Evolutionary conservation across 768 basidiomycete genomes (phyloP), one percentile per base, ranked within the genome.

Genomic region (Boletus sp.): DNA sequence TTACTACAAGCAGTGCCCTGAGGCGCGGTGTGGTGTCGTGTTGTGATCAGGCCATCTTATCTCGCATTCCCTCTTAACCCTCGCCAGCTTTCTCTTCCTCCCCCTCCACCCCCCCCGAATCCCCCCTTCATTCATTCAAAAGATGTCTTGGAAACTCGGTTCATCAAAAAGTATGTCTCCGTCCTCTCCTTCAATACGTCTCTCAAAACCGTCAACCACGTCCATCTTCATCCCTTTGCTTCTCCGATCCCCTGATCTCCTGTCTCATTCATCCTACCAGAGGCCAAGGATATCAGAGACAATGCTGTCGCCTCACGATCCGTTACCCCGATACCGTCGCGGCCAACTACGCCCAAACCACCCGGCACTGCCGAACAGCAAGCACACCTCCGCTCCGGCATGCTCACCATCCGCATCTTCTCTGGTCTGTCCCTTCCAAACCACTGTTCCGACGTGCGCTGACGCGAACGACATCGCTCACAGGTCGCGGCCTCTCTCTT

Each of bases 401-500:
- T 95, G 81, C 85, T 98, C 63, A 95, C 92, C 58, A 94, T 99
- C 70, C 85, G 93, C 56, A 93, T 99, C 68, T 95, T 95, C 75
- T 94, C 89, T 63, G 90, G 90, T 90, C 58, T 58, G 82, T 64
- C 63, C 49, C 68, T 17, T 25, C 32, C 44, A 37, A 52, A 63
- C 10, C 41, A 60, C 21, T 7, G 67, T 27, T 67, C 61, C 13
- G 5, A 40, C 21, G 1, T 15, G 5, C 27, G 8, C 39, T 48
- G 34, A 43, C 48, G n/a, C 25, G 34, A 34, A 30, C 43, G 6
- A 21, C 27, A 23, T 52, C 43, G 17, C 25, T 7, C 6, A 34
- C 32, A 84, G 95, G 91, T 17, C 85, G 92, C 60, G 91, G 89
- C 27, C 81, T 98, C 35, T 72, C 84, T 8, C 83, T 98, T 49